These are phyloP conservation scores for Starmerella kuoi DNA, from an alignment of 805 yeast species.

Conservation along the genomic window DNA sequence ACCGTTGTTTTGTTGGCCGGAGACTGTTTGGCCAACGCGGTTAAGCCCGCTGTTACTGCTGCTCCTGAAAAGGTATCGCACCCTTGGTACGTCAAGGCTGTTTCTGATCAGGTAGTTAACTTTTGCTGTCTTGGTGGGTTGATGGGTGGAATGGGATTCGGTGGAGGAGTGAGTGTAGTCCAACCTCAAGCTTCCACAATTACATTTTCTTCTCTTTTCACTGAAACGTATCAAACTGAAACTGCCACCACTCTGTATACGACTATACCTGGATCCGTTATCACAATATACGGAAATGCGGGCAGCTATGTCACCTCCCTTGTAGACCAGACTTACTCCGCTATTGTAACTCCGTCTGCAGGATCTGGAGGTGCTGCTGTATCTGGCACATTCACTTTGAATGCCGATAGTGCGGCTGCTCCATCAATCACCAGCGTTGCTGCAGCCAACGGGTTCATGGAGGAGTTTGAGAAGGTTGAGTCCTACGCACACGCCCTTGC, in stretches of 20 bases:
- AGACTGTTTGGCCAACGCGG: neutral
- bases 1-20: neutral
- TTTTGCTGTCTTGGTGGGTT: slow-evolving; percentile 13
- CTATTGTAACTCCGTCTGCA: neutral
- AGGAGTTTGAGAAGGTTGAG: slow-evolving; percentile 5
- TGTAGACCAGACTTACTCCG: slow-evolving; percentile 2
- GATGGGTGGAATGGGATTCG: slow-evolving; percentile 9
- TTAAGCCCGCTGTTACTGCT: neutral
- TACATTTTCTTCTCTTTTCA: slow-evolving; percentile 4
- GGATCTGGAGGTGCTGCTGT: neutral
- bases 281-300: slow-evolving; percentile 11
- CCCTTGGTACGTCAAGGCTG: slow-evolving; percentile 17
- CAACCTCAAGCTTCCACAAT: slow-evolving; percentile 1
- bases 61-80: neutral
- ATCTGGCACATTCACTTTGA: neutral
- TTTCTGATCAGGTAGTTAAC: slow-evolving; percentile 14
- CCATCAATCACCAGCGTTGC: neutral
- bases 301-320: neutral
- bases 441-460: slow-evolving; percentile 2
- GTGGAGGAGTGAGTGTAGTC: slow-evolving; percentile 4
- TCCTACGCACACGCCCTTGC: slow-evolving; percentile 17
- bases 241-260: slow-evolving; percentile 15
- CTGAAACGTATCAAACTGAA: slow-evolving; percentile 2
- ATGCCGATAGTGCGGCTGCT: neutral
- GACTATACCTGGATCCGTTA: slow-evolving; percentile 14